Evolutionary conservation across 108 stramenopile species (phyloP).

Genomic region (Cyclotella choctawhatcheeana): DNA sequence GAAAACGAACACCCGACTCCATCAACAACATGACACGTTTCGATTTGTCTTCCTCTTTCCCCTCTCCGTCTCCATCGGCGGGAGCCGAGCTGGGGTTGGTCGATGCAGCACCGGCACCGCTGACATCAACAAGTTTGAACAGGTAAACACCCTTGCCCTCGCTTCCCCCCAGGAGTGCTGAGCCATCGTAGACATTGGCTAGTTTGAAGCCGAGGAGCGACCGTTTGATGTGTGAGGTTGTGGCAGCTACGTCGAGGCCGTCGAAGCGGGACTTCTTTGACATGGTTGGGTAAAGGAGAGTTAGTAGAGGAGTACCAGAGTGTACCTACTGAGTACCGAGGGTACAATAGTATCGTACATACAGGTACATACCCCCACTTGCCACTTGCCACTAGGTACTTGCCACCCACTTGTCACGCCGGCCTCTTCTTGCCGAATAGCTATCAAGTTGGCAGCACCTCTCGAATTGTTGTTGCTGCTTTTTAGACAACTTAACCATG

Average conservation of each 20-base stretch:
- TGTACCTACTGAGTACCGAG: no score
- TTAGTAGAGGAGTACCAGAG: no score
- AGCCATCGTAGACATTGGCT: conserved; percentile 88
- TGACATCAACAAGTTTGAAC: conserved; percentile 77
- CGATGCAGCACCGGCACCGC: conserved; percentile 26
- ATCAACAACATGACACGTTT: conserved; percentile 74
- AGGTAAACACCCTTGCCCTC: conserved; percentile 57
- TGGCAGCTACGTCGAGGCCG: conserved; percentile 85
- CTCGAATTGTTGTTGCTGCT: no score
- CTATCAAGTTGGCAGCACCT: no score
- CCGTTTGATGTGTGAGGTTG: conserved; percentile 74
- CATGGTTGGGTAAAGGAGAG: conserved; percentile 9
- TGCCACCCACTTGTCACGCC: no score
- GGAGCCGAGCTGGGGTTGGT: no score
- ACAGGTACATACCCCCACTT: no score
- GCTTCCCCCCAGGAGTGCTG: conserved; percentile 37
- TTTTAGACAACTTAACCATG: no score
- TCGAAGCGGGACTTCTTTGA: conserved; percentile 84
- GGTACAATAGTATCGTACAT: no score
- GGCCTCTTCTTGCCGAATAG: no score
- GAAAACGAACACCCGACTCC: conserved; percentile 97
- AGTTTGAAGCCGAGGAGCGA: conserved; percentile 77
- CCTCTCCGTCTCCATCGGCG: conserved; percentile 23
- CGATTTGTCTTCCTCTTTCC: background rate
- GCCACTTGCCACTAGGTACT: no score